These are phyloP conservation scores for Globisporangium mamillatum DNA, from an alignment of 352 stramenopile species.

Conservation along the genomic window DNA sequence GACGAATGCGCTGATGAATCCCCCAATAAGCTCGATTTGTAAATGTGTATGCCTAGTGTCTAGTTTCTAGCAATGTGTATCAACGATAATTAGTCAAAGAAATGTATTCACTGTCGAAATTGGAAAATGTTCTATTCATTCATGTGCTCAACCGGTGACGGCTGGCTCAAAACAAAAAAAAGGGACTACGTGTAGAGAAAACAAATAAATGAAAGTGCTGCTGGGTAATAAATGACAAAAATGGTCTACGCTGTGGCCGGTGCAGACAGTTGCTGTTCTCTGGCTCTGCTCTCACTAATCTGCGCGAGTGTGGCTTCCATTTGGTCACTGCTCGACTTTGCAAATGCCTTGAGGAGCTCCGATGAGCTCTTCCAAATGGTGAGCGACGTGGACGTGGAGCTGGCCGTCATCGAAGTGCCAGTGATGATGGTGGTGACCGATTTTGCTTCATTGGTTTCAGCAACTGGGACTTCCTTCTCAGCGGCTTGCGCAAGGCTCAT, in stretches of 20 bases:
- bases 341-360: neutral
- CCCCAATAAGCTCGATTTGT: neutral
- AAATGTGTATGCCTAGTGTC: neutral
- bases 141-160: neutral
- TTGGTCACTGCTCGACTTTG: slow-evolving; percentile 9
- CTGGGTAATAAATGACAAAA: neutral
- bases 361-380: neutral
- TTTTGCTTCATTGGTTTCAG: neutral
- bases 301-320: slow-evolving; percentile 14
- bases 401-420: neutral
- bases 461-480: neutral
- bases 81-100: neutral
- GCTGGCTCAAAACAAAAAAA: neutral
- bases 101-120: neutral
- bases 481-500: neutral
- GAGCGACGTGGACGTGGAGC: neutral
- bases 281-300: neutral
- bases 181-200: neutral
- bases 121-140: neutral
- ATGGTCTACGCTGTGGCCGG: neutral
- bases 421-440: neutral
- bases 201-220: neutral
- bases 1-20: slow-evolving; percentile 69
- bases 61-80: neutral
- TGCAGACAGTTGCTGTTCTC: neutral